Conservation (phyloP, 805 yeast species). For the Candida schatavii region DNA sequence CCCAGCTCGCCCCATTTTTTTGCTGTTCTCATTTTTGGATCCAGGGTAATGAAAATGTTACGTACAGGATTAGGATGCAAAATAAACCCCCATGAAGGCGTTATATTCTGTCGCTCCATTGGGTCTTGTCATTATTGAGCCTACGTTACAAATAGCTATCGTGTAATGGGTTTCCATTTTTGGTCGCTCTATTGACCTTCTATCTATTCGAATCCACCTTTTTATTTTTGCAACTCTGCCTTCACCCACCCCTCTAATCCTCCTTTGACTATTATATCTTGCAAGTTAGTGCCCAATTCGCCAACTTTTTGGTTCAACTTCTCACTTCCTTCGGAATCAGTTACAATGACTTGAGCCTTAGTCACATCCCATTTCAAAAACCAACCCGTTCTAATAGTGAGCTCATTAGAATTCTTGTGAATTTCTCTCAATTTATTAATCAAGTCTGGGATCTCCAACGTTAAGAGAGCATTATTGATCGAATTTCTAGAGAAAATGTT, state of each 20-base stretch:
- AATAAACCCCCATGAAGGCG: neutral
- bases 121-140: too few species aligned
- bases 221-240: constrained; percentile 48
- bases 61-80: neutral
- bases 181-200: too few species aligned
- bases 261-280: constrained; percentile 94
- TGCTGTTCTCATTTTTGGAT: constrained; percentile 32
- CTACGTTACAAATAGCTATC: too few species aligned
- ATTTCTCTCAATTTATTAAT: constrained; percentile 72
- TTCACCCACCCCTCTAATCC: constrained; percentile 99
- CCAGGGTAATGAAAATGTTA: neutral
- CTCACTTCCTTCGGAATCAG: constrained; percentile 58
- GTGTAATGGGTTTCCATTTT: too few species aligned
- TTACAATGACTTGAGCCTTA: constrained; percentile 74
- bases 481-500: constrained; percentile 95
- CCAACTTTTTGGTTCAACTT: constrained; percentile 87
- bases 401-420: constrained; percentile 58
- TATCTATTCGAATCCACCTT: neutral
- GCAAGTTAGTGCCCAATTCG: constrained; percentile 91
- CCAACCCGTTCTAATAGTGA: constrained; percentile 95
- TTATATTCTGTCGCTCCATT: too few species aligned
- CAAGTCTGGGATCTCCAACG: constrained; percentile 89
- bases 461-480: constrained; percentile 91
- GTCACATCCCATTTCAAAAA: constrained; percentile 90
- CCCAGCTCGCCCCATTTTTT: constrained; percentile 37